Evolutionary conservation across 768 basidiomycete species (phyloP).

Genomic region (Pisolithus sp.): DNA sequence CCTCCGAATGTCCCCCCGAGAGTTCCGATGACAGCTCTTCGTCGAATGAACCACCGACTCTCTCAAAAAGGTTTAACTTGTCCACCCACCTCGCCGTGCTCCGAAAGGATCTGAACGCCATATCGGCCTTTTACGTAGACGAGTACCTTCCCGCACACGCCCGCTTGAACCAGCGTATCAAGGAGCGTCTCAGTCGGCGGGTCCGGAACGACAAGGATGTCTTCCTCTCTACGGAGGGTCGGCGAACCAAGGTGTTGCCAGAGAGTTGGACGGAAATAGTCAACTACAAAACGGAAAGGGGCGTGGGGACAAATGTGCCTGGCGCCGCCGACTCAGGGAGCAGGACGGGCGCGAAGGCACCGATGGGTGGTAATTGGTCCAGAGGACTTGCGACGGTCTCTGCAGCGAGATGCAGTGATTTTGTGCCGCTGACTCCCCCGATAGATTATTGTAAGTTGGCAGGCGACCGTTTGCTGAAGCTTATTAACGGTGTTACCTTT

Average conservation of each 20-base stretch:
- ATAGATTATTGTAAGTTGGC: conserved; percentile 19
- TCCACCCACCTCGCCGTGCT: conserved; percentile 53
- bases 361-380: background rate
- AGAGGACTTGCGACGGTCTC: conserved; percentile 7
- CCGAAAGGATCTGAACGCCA: conserved; percentile 44
- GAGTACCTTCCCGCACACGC: conserved; percentile 38
- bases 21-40: conserved; percentile 22
- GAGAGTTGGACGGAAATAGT: conserved; percentile 47
- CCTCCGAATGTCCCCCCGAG: conserved; percentile 2
- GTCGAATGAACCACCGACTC: conserved; percentile 11
- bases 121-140: conserved; percentile 37
- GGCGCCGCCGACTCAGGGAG: background rate
- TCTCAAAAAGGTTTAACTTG: conserved; percentile 38
- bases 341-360: background rate
- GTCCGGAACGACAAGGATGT: conserved; percentile 58
- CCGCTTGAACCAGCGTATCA: conserved; percentile 54
- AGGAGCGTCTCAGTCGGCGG: conserved; percentile 73
- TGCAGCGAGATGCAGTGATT: background rate
- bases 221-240: conserved; percentile 34
- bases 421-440: conserved; percentile 4
- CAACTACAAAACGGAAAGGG: conserved; percentile 31
- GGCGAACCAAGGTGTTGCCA: conserved; percentile 34
- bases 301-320: background rate
- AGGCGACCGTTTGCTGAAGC: background rate
- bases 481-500: background rate